phyloP scores from a whole-genome alignment of 495 filamentous ascomycete species.

The Rhypophila decipiens region DNA sequence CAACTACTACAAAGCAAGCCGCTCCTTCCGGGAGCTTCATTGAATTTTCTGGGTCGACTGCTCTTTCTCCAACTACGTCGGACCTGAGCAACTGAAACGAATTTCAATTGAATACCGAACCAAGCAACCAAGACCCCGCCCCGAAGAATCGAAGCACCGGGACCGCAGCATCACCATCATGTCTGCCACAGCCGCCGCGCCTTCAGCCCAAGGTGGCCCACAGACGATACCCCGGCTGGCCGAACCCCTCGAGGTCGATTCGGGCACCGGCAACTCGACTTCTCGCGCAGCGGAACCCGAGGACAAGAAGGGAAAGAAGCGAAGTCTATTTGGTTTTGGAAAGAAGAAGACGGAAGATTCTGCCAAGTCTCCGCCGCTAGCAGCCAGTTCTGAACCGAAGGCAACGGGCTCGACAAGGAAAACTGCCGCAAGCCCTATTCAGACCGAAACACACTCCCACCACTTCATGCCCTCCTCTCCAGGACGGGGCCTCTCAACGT shows the following conservation, averaged over 20 bases:
- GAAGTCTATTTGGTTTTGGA: slow-evolving; percentile 55
- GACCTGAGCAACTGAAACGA: too few relatives aligned
- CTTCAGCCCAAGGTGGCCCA: slow-evolving; percentile 12
- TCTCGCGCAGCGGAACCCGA: slow-evolving; percentile 27
- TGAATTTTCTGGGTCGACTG: too few relatives aligned
- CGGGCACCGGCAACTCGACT: slow-evolving; percentile 26
- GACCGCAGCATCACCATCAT: slow-evolving; percentile 11
- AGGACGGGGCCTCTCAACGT: slow-evolving; percentile 48
- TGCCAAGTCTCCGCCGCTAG: slow-evolving; percentile 29
- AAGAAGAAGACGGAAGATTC: slow-evolving; percentile 55
- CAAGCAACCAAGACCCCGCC: too few relatives aligned
- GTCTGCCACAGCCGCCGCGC: slow-evolving; percentile 19
- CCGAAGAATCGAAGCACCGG: too few relatives aligned
- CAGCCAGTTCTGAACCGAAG: slow-evolving; percentile 4
- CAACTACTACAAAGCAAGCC: too few relatives aligned
- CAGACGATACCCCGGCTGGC: slow-evolving; percentile 20
- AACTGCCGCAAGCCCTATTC: slow-evolving; percentile 38
- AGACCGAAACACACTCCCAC: slow-evolving; percentile 27
- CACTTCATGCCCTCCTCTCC: slow-evolving; percentile 45
- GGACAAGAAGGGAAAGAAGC: slow-evolving; percentile 43
- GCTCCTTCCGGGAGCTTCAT: too few relatives aligned
- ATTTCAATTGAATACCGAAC: too few relatives aligned
- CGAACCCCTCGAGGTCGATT: slow-evolving; percentile 24
- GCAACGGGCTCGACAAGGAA: slow-evolving; percentile 15
- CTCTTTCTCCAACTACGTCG: too few relatives aligned